Evolutionary conservation across 352 stramenopile genomes (phyloP), one percentile per base, ranked within the genome.

Genomic region (Pythium plurisporium): DNA sequence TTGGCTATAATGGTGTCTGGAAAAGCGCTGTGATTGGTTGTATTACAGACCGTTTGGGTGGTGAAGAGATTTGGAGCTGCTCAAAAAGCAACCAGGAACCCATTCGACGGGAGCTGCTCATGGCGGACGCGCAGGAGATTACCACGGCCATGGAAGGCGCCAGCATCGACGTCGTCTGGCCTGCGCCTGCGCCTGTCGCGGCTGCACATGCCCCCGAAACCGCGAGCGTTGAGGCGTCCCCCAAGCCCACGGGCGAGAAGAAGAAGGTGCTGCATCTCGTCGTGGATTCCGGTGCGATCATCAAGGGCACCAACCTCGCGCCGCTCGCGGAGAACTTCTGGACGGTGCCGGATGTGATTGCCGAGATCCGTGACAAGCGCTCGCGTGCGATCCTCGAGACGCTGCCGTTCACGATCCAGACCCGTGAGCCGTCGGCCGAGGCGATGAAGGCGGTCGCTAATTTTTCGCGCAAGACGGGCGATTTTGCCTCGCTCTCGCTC

Each of bases 271-370:
- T 74, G 29, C 76, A 93, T 56, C 60, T 95, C 15, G 79, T 95
- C 23, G 73, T 95, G 38, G 86, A 95, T 69, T 93, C 86, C 4
- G 86, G 86, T 44, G 86, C 82, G 23, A 90, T 95, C 59, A 95
- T 95, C 71, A 95, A 94, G 59, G 74, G 81, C 67, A 89, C 84
- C 0, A 86, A 92, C 59, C 51, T 95, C 36, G 73, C 65, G 17
- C 62, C 76, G 26, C 65, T 95, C 20, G 83, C 86, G 11, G 81
- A 95, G 74, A 91, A 91, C 64, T 91, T 94, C 33, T 95, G 84
- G 84, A 94, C 86, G 0, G 83, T 91, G 17, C 80, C 77, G 4
- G 86, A 95, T 73, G 86, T 95, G 56, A 53, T 95, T 43, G 59
- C 69, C 29, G 86, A 95, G 49, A 95, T 95, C 52, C 84, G 85